Conservation (phyloP, 441 rosid genomes). For the Lepidium campestre region DNA sequence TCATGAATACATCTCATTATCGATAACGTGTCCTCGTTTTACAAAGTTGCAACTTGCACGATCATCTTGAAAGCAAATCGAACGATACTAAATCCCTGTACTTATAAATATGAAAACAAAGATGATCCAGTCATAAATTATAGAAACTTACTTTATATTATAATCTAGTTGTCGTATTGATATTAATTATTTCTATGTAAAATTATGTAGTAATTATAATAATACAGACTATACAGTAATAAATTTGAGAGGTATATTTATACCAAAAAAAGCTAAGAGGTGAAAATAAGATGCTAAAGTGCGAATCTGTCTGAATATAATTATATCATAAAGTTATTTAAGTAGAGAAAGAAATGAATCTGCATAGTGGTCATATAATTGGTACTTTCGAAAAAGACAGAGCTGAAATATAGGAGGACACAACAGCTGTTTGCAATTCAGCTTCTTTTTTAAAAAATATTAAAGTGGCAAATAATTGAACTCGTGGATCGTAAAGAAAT, state of each 20-base stretch:
- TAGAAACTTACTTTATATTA: too few relatives aligned
- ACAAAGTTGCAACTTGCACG: constrained; percentile 17
- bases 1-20: not conserved
- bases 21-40: not conserved
- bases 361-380: constrained; percentile 21
- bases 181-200: not conserved
- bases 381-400: constrained; percentile 29
- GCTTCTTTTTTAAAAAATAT: not conserved
- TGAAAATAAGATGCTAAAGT: constrained; percentile 14
- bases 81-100: not conserved
- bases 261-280: constrained; percentile 16
- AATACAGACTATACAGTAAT: too few relatives aligned
- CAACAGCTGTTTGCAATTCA: constrained; percentile 29
- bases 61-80: not conserved
- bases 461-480: constrained; percentile 26
- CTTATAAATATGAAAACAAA: too few relatives aligned
- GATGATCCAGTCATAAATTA: too few relatives aligned
- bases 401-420: constrained; percentile 12
- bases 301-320: constrained; percentile 19
- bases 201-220: not conserved
- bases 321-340: not conserved
- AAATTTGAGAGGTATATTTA: not conserved
- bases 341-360: not conserved
- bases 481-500: not conserved
- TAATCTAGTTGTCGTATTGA: not conserved